Evolutionary conservation across 2,329 filamentous ascomycete species (phyloP), one percentile per base, ranked within the genome.

Genomic region (Trichoderma cornu-damae): DNA sequence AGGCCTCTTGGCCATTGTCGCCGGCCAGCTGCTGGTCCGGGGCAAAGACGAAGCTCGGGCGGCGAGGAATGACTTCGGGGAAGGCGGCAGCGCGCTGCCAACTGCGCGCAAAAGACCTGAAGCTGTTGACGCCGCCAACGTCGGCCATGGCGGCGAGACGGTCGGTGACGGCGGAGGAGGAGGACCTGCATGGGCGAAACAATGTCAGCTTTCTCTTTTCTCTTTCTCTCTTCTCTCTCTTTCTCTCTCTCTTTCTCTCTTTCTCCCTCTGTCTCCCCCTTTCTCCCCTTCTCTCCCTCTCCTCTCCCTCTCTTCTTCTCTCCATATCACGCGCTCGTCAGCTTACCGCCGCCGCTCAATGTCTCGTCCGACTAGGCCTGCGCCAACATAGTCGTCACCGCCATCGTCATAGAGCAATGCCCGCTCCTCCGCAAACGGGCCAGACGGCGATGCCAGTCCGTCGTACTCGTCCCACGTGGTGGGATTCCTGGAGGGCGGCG

Each of bases 21-120:
- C 16, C 28, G 22, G 16, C 3, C n/a, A 26, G 22, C 22, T 60
- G 37, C 59, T 82, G 79, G 42, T 84, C 82, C 40, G 82, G 77
- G 2, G 80, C 79, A 61, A 85, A 81, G 53, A 89, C 78, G 68
- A 96, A 90, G 32, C 89, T 87, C 12, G 86, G 85, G 14, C 86
- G 83, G 56, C 89, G 86, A 4, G 90, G 90, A 32, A 94, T 86
- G 64, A 96, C 89, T 70, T 96, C 92, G 62, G 85, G 82, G 72
- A 97, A 97, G 58, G 82, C 87, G 24, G 91, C 90, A 35, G 93
- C 93, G 69, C 93, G 86, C 72, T 93, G 90, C 88, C 91, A 96
- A 65, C 90, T 96, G 60, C 88, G 84, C 43, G 92, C 89, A 69
- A 97, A 97, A 67, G 92, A 96, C 67, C 94, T 87, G 66, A 97